Evolutionary conservation across 2,329 filamentous ascomycete species (phyloP).

Genomic region (Dothiorella sarmentorum): DNA sequence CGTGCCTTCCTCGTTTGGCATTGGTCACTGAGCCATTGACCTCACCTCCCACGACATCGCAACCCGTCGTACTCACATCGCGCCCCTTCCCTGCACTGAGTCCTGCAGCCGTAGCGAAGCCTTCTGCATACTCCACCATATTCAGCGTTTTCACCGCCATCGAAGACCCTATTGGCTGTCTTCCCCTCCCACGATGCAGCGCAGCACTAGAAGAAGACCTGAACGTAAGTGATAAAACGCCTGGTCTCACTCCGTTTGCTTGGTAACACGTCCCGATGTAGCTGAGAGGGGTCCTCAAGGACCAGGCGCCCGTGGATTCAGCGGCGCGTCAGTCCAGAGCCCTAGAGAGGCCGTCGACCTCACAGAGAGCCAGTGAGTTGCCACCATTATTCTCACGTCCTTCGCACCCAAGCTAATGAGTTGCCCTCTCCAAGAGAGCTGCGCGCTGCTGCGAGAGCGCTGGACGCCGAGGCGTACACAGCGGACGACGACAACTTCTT

Average conservation of each 20-base stretch:
- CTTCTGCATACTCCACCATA: background rate
- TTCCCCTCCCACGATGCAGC: background rate
- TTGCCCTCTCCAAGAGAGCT: constrained; percentile 23
- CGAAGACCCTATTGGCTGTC: background rate
- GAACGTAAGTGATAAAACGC: background rate
- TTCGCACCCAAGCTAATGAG: background rate
- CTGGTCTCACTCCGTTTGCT: background rate
- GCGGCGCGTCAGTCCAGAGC: constrained; percentile 11
- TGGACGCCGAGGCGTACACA: background rate
- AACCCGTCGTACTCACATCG: background rate
- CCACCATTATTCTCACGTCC: background rate
- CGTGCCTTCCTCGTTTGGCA: no score
- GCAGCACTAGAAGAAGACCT: background rate
- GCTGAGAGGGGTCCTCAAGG: background rate
- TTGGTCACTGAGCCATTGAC: no score
- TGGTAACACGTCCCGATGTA: background rate
- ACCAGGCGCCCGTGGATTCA: background rate
- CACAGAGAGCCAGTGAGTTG: constrained; percentile 28
- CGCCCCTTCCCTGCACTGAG: no score
- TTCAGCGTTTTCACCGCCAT: background rate
- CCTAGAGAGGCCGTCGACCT: constrained; percentile 16
- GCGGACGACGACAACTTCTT: background rate
- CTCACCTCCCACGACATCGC: background rate
- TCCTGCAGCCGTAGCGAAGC: background rate
- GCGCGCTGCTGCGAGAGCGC: constrained; percentile 16